Conservation (phyloP, 495 filamentous ascomycete species). For the Saxophila tyrrhenica region DNA sequence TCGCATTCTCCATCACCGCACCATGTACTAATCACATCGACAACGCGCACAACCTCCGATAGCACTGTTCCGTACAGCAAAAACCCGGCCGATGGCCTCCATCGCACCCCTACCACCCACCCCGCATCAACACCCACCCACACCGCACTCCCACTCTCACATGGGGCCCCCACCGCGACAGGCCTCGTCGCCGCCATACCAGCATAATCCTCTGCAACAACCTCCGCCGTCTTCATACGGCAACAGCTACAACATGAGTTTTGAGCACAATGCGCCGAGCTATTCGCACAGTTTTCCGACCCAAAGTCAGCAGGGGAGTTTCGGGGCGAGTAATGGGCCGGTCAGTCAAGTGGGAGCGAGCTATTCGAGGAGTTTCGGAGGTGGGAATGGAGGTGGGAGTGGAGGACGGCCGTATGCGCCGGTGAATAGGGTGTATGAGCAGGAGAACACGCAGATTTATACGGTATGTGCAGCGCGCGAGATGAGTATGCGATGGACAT, state of each 20-base stretch:
- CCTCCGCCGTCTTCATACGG: constrained; percentile 5
- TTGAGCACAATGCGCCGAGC: constrained; percentile 8
- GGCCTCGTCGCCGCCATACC: not conserved
- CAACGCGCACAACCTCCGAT: not conserved
- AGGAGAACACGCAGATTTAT: constrained; percentile 22
- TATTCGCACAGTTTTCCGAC: constrained; percentile 8
- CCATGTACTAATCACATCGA: no score
- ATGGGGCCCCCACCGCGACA: not conserved
- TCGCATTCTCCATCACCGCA: no score
- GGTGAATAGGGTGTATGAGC: constrained; percentile 1
- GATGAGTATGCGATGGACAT: no score
- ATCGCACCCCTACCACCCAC: constrained; percentile 15
- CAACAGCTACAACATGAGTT: constrained; percentile 15
- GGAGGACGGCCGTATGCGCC: not conserved
- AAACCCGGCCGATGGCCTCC: not conserved
- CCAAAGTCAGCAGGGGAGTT: not conserved
- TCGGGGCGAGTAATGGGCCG: constrained; percentile 10
- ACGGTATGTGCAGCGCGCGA: constrained; percentile 13
- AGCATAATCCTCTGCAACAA: not conserved
- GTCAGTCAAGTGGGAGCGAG: constrained; percentile 5
- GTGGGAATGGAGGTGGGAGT: constrained; percentile 5
- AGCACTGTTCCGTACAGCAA: not conserved
- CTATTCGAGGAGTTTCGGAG: constrained; percentile 17
- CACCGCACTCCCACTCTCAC: not conserved
- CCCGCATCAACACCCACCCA: constrained; percentile 13